Conservation (phyloP, 176 grass and related monocot species). For the Ananas comosus region DNA sequence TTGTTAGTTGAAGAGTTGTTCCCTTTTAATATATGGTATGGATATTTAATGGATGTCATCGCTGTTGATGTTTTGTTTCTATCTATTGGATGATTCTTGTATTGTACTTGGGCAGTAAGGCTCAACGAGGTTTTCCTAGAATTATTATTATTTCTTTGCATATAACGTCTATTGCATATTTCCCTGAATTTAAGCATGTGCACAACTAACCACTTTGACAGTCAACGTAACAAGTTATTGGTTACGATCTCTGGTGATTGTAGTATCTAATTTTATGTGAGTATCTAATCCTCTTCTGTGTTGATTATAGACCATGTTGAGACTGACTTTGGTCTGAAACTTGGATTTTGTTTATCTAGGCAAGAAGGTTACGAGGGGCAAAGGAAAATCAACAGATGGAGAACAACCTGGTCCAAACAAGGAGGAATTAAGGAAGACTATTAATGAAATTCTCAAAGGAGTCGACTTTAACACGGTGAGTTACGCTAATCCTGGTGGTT, state of each 20-base stretch:
- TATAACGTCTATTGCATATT: no score
- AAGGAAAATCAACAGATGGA: slow-evolving; percentile 27
- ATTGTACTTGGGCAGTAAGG: no score
- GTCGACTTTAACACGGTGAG: slow-evolving; percentile 91
- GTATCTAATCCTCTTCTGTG: no score
- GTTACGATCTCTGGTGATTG: no score
- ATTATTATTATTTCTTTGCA: neutral
- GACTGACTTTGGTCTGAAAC: slow-evolving; percentile 17
- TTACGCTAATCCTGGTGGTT: neutral
- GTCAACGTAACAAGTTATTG: no score
- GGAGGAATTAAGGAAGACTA: slow-evolving; percentile 72
- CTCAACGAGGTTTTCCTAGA: neutral
- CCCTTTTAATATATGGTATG: no score
- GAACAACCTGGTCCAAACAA: slow-evolving; percentile 52
- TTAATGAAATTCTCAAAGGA: slow-evolving; percentile 67
- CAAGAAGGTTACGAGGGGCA: slow-evolving; percentile 52
- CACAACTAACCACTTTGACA: slow-evolving; percentile 5
- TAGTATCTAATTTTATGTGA: no score
- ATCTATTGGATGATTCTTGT: no score
- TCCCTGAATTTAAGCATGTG: no score
- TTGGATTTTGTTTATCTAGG: slow-evolving; percentile 39
- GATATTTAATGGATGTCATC: no score
- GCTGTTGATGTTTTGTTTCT: no score
- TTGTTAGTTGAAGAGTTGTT: neutral
- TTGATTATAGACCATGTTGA: neutral